Evolutionary conservation across 768 basidiomycete genomes (phyloP), one percentile per base, ranked within the genome.

Genomic region (Serendipita sp.): DNA sequence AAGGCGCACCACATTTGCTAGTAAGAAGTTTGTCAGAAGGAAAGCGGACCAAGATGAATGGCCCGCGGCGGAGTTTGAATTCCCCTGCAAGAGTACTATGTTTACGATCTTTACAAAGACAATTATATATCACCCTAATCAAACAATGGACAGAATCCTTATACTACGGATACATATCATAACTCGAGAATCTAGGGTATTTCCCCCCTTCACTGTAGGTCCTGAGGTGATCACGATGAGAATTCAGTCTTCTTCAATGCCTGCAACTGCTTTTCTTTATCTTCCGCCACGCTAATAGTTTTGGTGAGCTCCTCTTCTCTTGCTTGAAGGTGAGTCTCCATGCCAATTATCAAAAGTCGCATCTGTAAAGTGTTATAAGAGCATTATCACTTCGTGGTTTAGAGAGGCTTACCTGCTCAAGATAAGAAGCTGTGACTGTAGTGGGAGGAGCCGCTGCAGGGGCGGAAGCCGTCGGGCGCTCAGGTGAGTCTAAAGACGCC

Each of bases 321-420:
- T 20, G 45, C n/a, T 48, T 48, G 45, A 48, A 48, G 45, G 45
- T 48, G 45, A 28, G 45, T 48, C n/a, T 48, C 45, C 45, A 48
- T 48, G n/a, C 45, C 45, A 48, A 48, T 48, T 9, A 48, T 48
- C 26, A 48, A 28, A 28, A 48, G 45, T 20, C 45, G 45, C 45
- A 48, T 48, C 45, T 48, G n/a, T 48, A 38, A 5, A n/a, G 45
- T 9, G 1, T 9, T 48, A 48, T 38, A 38, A 14, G 7, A 7
- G 38, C 14, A 5, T 38, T 14, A 5, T 1, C 5, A 7, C 38
- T 38, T 38, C 38, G n/a, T 14, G 14, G 14, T 38, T 38, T 38
- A 38, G 38, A 9, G 45, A 9, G n/a, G n/a, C 45, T 20, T 48
- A 48, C 45, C n/a, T 48, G 45, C n/a, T 48, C 45, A 9, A 48